Percentiles rank a stretch among this genome's conserved stretches.
Conservation (phyloP, 2,329 filamentous ascomycete genomes). For the Elsinoe batatas region DNA sequence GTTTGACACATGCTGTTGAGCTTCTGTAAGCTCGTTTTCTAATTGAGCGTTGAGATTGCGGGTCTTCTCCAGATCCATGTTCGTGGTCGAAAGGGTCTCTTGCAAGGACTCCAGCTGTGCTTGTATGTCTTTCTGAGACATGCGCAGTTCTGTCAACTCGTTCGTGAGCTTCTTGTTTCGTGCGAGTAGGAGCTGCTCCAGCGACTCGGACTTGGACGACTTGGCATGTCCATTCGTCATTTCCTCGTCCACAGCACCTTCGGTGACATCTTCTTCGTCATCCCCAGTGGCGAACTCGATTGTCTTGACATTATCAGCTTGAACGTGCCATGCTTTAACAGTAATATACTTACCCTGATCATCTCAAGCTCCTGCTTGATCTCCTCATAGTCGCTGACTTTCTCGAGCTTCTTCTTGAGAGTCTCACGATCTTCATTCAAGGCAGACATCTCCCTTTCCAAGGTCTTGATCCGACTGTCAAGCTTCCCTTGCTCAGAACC, state of each 20-base stretch:
- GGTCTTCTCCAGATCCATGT: slow-evolving; percentile 75
- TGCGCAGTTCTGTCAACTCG: slow-evolving; percentile 81
- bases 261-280: slow-evolving; percentile 43
- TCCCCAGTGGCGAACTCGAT: slow-evolving; percentile 93
- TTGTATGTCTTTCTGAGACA: slow-evolving; percentile 89
- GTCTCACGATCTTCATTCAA: slow-evolving; percentile 72
- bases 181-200: slow-evolving; percentile 83
- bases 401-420: slow-evolving; percentile 71
- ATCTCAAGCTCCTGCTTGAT: slow-evolving; percentile 94
- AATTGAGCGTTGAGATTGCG: slow-evolving; percentile 78
- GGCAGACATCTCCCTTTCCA: slow-evolving; percentile 67
- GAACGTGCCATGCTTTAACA: slow-evolving; percentile 16
- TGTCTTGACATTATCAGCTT: slow-evolving; percentile 41
- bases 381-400: slow-evolving; percentile 90
- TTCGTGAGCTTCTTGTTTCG: slow-evolving; percentile 95
- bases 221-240: slow-evolving; percentile 41
- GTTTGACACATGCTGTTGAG: slow-evolving; percentile 78
- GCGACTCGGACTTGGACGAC: slow-evolving; percentile 57
- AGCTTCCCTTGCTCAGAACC: slow-evolving; percentile 69
- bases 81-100: slow-evolving; percentile 72
- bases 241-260: slow-evolving; percentile 35
- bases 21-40: slow-evolving; percentile 79
- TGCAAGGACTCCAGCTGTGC: slow-evolving; percentile 68
- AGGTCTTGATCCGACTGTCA: slow-evolving; percentile 63
- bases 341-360: slow-evolving; percentile 51